Conservation (phyloP, 306 rosid species). For the Biancaea sappan region DNA sequence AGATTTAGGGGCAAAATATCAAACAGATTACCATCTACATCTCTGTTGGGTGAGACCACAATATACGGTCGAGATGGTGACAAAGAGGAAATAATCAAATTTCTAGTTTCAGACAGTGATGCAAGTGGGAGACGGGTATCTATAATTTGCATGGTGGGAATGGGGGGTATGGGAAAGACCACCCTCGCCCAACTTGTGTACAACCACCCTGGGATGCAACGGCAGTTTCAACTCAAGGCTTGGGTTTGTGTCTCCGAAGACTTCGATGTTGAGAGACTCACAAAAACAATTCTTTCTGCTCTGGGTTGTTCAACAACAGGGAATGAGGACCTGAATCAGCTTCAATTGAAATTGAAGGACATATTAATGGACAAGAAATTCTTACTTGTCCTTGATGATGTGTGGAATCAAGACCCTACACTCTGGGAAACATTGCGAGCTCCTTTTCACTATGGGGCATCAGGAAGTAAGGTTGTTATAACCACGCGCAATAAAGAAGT, state of each 20-base stretch:
- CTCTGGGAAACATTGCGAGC: conserved; percentile 12
- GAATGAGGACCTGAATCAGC: conserved; percentile 19
- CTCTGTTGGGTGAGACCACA: too few species aligned
- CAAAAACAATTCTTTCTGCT: conserved; percentile 34
- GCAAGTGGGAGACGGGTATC: not conserved
- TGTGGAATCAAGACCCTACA: too few species aligned
- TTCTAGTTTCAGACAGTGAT: not conserved
- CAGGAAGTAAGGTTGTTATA: not conserved
- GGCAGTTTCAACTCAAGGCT: conserved; percentile 26
- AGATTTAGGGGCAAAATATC: too few species aligned
- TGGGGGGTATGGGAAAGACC: conserved; percentile 51
- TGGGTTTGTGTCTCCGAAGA: conserved; percentile 34
- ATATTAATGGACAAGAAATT: too few species aligned
- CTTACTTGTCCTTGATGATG: too few species aligned
- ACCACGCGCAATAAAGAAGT: not conserved
- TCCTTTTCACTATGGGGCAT: not conserved
- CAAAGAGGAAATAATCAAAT: conserved; percentile 28
- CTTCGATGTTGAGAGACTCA: not conserved
- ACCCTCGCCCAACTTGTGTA: conserved; percentile 24
- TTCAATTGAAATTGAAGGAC: too few species aligned
- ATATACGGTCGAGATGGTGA: too few species aligned
- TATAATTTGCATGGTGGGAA: not conserved
- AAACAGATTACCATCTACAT: too few species aligned
- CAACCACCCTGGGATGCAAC: conserved; percentile 27
- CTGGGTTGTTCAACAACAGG: not conserved